Conservation (phyloP, 441 rosid species). For the Corymbia citriodora region DNA sequence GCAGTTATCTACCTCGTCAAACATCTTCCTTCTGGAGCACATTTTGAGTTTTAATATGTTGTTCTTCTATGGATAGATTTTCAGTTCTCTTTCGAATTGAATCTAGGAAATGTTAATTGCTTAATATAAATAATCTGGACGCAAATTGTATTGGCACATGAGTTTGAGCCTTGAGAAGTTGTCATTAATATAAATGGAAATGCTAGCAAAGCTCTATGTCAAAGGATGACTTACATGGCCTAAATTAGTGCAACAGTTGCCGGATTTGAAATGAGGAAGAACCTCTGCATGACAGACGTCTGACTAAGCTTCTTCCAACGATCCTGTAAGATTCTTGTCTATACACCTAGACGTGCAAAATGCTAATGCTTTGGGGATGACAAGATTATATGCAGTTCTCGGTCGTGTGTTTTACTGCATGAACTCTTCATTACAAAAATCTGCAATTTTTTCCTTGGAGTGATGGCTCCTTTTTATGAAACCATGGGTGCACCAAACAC, state of each 20-base stretch:
- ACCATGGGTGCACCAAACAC: not conserved
- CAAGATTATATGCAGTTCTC: not conserved
- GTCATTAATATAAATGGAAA: not conserved
- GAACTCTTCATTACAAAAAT: not conserved
- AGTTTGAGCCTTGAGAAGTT: not conserved
- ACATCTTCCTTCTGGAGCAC: not conserved
- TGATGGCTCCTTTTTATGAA: not conserved
- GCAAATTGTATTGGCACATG: not conserved
- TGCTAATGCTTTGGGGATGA: not conserved
- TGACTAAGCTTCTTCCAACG: not conserved
- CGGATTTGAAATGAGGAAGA: no score
- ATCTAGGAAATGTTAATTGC: not conserved
- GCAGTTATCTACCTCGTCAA: rapidly evolving
- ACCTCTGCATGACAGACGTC: not conserved
- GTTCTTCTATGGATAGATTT: no score
- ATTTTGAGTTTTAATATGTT: not conserved
- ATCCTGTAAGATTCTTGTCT: not conserved
- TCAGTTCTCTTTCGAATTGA: no score
- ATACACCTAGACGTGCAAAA: not conserved
- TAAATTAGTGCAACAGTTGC: no score
- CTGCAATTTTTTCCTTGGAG: not conserved
- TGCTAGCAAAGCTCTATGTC: not conserved
- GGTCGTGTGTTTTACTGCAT: not conserved
- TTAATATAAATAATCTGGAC: not conserved
- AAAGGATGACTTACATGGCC: no score